Base-by-base conservation (phyloP, 495 filamentous ascomycete genomes). In the Aspergillus indologenus region DNA sequence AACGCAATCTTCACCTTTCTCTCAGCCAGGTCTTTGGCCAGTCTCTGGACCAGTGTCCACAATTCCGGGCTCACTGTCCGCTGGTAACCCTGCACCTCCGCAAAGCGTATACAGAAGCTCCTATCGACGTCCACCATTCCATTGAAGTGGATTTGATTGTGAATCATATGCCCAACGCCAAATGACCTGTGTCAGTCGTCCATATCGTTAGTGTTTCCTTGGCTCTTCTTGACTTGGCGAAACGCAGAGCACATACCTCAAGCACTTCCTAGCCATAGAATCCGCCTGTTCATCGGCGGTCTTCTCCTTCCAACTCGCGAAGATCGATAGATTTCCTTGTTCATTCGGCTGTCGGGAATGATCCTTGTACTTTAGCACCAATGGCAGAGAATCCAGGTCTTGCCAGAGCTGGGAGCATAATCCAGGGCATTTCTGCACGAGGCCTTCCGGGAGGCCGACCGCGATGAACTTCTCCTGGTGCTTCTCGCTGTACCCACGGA, bases 181-280 rank as follows among this genome's bases (percentile, higher is more conserved):
- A 61, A 61, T 15, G 53, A 56, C 23, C 59, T 61, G 21, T 47
- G 20, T 24, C 19, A 54, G 19, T 5, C 22, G 26, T 29, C n/a
- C n/a, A 11, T 17, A 4, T 11, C 52, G 2, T 9, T 19, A 17
- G 34, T 19, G 15, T 22, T 29, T 29, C 26, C 26, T 29, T 29
- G 26, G 4, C 9, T 29, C 26, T 29, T 29, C 26, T 29, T 29
- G 3, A 29, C 9, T 9, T 9, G 26, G 26, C 26, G 9, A 29
- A 4, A 29, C 3, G 26, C 31, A 14, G 51, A 15, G 45, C 18
- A 14, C 47, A 0, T 34, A 61, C 59, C 59, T 49, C 24, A 61
- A 45, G 34, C 59, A 61, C 22, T 61, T 61, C 45, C 59, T 42
- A 9, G 50, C 53, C 45, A 61, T 46, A 4, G 59, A 61, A 24